A percentile compares a stretch with the other conserved stretches of the same genome.
Conservation (phyloP, 2,329 filamentous ascomycete genomes). For the Botrytis fragariae region DNA sequence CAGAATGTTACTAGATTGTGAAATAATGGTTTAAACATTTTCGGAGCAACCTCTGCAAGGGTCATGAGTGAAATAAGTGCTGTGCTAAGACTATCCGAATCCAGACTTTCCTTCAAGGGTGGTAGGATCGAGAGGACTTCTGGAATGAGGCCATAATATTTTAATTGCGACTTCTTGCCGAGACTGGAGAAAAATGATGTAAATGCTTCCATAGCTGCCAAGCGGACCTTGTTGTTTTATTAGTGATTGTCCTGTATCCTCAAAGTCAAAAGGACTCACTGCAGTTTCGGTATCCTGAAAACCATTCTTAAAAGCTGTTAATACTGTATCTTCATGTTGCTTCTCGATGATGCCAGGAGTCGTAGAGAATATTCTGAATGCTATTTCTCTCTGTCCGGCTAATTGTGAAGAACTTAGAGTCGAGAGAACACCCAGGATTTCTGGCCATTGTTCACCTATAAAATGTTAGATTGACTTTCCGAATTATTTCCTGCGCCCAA, state of each 20-base stretch:
- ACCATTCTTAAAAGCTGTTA: constrained; percentile 83
- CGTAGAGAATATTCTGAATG: constrained; percentile 92
- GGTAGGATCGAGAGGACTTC: constrained; percentile 93
- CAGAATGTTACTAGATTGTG: constrained; percentile 89
- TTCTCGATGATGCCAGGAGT: constrained; percentile 95
- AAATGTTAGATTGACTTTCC: constrained; percentile 22
- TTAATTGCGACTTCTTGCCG: constrained; percentile 80
- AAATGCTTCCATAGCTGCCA: constrained; percentile 95
- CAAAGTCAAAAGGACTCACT: constrained; percentile 48
- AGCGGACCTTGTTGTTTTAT: constrained; percentile 62
- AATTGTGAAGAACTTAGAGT: constrained; percentile 85
- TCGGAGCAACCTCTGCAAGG: constrained; percentile 86
- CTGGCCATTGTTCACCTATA: constrained; percentile 80
- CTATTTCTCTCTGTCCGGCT: constrained; percentile 80
- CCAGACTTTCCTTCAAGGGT: constrained; percentile 85
- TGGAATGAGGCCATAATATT: constrained; percentile 83
- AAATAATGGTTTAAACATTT: constrained; percentile 98
- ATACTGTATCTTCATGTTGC: constrained; percentile 88
- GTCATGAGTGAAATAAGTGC: constrained; percentile 91
- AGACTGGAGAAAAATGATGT: constrained; percentile 93
- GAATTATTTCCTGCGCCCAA: not conserved
- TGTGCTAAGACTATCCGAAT: constrained; percentile 88
- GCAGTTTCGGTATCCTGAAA: constrained; percentile 85
- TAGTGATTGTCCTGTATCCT: constrained; percentile 3
- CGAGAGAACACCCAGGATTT: constrained; percentile 82